Percentiles rank a stretch among this genome's conserved stretches.
phyloP scores from a whole-genome alignment of 805 yeast genomes.

The Wickerhamomyces hampshirensis region DNA sequence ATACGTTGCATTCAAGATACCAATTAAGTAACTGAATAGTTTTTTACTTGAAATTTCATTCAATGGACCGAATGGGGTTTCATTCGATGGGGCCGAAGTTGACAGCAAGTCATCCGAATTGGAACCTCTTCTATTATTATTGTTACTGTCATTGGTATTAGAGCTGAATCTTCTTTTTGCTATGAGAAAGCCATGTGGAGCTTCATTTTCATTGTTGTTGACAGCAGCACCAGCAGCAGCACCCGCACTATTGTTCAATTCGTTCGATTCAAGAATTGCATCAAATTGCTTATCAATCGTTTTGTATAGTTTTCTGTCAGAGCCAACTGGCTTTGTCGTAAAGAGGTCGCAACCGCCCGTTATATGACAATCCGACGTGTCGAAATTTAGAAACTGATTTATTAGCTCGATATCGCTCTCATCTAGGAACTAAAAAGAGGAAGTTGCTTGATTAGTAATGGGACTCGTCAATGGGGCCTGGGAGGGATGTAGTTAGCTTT shows the following conservation, averaged over 20 bases:
- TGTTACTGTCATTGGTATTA: slow-evolving; percentile 13
- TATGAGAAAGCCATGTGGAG: slow-evolving; percentile 27
- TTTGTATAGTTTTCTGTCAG: slow-evolving; percentile 85
- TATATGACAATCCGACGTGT: slow-evolving; percentile 68
- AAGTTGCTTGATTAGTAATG: slow-evolving; percentile 5
- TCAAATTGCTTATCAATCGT: slow-evolving; percentile 80
- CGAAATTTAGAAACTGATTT: slow-evolving; percentile 79
- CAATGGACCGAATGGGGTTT: slow-evolving; percentile 86
- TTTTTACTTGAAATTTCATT: slow-evolving; percentile 81
- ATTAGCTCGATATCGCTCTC: slow-evolving; percentile 89
- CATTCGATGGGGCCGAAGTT: neutral
- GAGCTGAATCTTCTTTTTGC: slow-evolving; percentile 35
- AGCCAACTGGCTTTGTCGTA: slow-evolving; percentile 88
- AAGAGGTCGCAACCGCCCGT: slow-evolving; percentile 90
- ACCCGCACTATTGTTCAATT: slow-evolving; percentile 10
- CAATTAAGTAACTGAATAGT: slow-evolving; percentile 85
- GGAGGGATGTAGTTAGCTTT: no score
- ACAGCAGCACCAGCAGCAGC: neutral
- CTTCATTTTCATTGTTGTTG: slow-evolving; percentile 4
- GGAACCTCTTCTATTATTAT: slow-evolving; percentile 21
- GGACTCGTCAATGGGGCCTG: neutral
- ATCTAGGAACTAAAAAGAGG: slow-evolving; percentile 68
- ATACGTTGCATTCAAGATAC: slow-evolving; percentile 84
- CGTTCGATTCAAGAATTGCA: slow-evolving; percentile 31
- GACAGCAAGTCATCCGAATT: neutral